Percentiles rank a stretch among this genome's conserved stretches.
These are phyloP conservation scores for Geotrichum aggregatum DNA, from an alignment of 1,139 yeast genomes.

Conservation along the genomic window DNA sequence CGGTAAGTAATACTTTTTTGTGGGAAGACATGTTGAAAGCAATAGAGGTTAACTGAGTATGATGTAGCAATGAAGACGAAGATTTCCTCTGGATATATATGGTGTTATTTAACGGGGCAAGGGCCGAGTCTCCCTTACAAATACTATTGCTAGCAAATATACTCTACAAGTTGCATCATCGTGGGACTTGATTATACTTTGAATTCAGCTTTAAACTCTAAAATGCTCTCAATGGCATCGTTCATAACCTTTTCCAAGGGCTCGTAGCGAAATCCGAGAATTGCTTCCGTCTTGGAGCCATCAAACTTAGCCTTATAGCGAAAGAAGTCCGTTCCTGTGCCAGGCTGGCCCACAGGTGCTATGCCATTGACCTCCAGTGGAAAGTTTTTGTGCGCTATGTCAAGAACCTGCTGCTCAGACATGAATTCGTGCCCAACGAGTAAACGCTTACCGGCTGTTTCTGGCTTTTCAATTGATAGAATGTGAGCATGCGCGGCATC, in stretches of 20 bases:
- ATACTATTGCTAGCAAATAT: too few relatives aligned
- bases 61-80: too few relatives aligned
- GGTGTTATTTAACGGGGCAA: too few relatives aligned
- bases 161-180: too few relatives aligned
- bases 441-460: constrained; percentile 8
- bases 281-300: constrained; percentile 4
- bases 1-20: constrained; percentile 47
- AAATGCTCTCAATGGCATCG: constrained; percentile 8
- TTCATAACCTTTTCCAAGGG: constrained; percentile 5
- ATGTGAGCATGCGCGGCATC: constrained; percentile 51
- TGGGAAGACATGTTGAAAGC: constrained; percentile 9
- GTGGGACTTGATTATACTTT: too few relatives aligned
- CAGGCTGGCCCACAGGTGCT: constrained; percentile 32
- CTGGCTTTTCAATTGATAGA: constrained; percentile 37
- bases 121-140: too few relatives aligned
- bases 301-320: not conserved
- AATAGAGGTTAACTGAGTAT: too few relatives aligned
- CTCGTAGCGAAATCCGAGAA: constrained; percentile 11
- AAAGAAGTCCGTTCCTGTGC: constrained; percentile 8
- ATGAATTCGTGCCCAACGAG: constrained; percentile 29
- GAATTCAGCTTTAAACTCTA: not conserved
- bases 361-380: constrained; percentile 41
- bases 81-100: too few relatives aligned
- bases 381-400: constrained; percentile 40
- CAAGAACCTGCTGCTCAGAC: constrained; percentile 37